These are phyloP conservation scores for Inosperma sp. DNA, from an alignment of 768 basidiomycete genomes.

Conservation along the genomic window DNA sequence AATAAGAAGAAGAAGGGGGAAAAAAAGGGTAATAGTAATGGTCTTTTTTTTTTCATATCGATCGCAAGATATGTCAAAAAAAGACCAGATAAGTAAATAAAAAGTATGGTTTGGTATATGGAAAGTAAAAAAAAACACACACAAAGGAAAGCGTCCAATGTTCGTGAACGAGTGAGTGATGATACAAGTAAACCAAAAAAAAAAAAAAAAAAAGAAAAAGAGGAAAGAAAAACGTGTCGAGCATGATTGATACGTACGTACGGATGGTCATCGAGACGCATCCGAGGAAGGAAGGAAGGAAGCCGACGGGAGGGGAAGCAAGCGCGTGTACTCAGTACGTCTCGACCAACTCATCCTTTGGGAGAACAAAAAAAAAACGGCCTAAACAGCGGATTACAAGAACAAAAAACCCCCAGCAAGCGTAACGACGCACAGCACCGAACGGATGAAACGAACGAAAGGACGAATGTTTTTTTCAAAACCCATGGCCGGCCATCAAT, in stretches of 20 bases:
- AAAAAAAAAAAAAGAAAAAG: constrained; percentile 22
- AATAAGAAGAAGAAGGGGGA: no score
- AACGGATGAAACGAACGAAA: constrained; percentile 11
- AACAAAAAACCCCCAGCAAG: constrained; percentile 12
- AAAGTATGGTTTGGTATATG: no score
- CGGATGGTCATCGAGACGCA: constrained; percentile 40
- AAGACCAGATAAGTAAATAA: no score
- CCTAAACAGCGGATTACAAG: constrained; percentile 28
- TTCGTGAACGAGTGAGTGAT: no score
- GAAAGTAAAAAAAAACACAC: no score
- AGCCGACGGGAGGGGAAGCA: constrained; percentile 18
- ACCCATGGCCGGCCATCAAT: constrained; percentile 37
- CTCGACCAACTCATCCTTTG: constrained; percentile 32
- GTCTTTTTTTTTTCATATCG: no score
- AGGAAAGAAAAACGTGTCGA: constrained; percentile 9
- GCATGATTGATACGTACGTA: no score
- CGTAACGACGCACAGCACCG: constrained; percentile 38
- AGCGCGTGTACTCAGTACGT: constrained; percentile 35
- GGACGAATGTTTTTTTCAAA: constrained; percentile 22
- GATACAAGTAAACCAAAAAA: constrained; percentile 17
- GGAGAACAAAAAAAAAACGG: constrained; percentile 19
- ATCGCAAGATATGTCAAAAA: no score
- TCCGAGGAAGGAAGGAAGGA: constrained; percentile 23
- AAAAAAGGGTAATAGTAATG: no score
- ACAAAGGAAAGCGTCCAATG: no score